Percentiles rank a stretch among this genome's conserved stretches.
These are phyloP conservation scores for Vitis hybrid DNA, from an alignment of 177 flowering plant species.

Conservation along the genomic window DNA sequence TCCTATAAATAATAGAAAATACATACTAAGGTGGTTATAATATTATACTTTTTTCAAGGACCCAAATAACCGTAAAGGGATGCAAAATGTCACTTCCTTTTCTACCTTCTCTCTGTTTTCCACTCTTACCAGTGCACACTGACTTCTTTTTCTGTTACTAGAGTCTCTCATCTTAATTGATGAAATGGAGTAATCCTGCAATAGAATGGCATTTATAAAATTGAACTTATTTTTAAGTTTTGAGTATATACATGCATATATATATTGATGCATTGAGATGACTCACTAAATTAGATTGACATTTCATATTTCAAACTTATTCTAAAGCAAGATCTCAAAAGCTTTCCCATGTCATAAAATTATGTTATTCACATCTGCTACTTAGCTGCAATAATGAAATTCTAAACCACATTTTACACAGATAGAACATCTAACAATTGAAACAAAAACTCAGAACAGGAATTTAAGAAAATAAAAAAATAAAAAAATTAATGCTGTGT, in stretches of 20 bases:
- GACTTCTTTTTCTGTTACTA: conserved; percentile 41
- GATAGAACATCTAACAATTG: no score
- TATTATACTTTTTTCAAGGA: not conserved
- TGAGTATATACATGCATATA: not conserved
- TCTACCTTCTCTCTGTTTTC: conserved; percentile 45
- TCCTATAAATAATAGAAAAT: conserved; percentile 36
- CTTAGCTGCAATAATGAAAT: no score
- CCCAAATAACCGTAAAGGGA: not conserved
- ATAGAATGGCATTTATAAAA: not conserved
- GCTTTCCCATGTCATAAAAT: not conserved
- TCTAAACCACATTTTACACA: no score
- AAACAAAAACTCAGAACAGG: no score
- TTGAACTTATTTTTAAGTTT: not conserved
- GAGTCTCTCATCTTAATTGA: conserved; percentile 58
- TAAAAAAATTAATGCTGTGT: no score
- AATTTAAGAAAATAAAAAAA: no score
- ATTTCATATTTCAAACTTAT: not conserved
- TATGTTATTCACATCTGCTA: not conserved
- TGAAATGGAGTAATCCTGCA: conserved; percentile 65
- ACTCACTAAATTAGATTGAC: not conserved
- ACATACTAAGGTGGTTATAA: not conserved
- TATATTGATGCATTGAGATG: not conserved
- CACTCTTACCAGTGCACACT: conserved; percentile 25
- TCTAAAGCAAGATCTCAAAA: not conserved
- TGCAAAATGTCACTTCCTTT: conserved; percentile 1